Evolutionary conservation across 2,329 filamentous ascomycete species (phyloP).

Genomic region (Celoporthe dispersa): DNA sequence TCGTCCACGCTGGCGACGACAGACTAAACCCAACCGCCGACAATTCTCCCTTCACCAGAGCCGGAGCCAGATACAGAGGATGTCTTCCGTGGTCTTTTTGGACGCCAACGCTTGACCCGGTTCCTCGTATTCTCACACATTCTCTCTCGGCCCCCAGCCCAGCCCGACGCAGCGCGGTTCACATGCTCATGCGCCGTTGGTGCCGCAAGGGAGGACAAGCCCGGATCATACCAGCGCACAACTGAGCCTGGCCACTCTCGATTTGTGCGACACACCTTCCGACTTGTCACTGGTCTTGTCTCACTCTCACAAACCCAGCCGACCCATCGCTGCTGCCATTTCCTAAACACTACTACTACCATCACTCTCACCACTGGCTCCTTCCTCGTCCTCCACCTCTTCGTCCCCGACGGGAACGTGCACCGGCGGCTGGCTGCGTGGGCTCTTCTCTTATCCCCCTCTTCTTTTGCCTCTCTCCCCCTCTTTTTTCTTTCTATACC

Average conservation of each 20-base stretch:
- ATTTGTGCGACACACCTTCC: slow-evolving; percentile 23
- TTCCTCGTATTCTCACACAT: neutral
- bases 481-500: neutral
- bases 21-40: neutral
- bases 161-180: slow-evolving; percentile 7
- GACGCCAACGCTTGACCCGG: neutral
- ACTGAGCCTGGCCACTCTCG: slow-evolving; percentile 27
- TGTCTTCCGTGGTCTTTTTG: slow-evolving; percentile 9
- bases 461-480: neutral
- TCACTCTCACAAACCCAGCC: slow-evolving; percentile 12
- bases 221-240: slow-evolving; percentile 19
- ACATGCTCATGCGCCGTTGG: slow-evolving; percentile 21
- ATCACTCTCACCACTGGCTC: slow-evolving; percentile 1
- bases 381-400: neutral
- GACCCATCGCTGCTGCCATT: neutral
- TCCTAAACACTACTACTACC: slow-evolving; percentile 5
- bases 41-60: neutral
- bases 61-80: neutral
- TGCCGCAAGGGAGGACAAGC: slow-evolving; percentile 27
- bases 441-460: neutral
- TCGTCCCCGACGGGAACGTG: slow-evolving; percentile 19
- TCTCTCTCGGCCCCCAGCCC: slow-evolving; percentile 2
- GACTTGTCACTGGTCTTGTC: slow-evolving; percentile 23
- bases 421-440: slow-evolving; percentile 29
- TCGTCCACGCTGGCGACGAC: neutral